These are phyloP conservation scores for Fusarium phyllophilum DNA, from an alignment of 2,329 filamentous ascomycete species.

Conservation along the genomic window DNA sequence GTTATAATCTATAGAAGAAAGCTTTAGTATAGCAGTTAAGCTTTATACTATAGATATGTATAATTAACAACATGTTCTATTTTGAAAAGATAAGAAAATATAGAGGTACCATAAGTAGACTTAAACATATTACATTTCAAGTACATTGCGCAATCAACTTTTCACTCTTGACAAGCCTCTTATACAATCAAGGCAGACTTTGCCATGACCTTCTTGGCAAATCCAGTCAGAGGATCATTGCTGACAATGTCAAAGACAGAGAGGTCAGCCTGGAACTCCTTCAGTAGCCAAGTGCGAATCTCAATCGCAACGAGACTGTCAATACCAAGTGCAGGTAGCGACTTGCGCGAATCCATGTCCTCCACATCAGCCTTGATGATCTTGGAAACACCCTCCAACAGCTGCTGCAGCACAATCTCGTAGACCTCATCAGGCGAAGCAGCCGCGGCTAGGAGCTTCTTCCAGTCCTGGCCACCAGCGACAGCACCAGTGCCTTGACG, in stretches of 20 bases:
- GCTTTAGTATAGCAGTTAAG: fast-evolving
- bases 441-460: background rate
- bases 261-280: background rate
- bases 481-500: background rate
- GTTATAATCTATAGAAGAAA: fast-evolving
- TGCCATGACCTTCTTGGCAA: background rate
- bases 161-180: fast-evolving
- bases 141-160: fast-evolving
- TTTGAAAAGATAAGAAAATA: background rate
- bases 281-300: background rate
- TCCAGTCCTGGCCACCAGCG: background rate
- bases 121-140: fast-evolving
- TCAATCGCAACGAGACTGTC: background rate
- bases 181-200: background rate
- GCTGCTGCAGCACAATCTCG: background rate
- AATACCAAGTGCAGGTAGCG: background rate
- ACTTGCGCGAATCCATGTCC: background rate
- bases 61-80: background rate
- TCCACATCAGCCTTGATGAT: background rate
- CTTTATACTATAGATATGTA: background rate
- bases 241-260: background rate
- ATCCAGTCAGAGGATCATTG: background rate
- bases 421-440: background rate
- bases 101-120: fast-evolving
- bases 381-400: background rate